A percentile compares a stretch with the other conserved stretches of the same genome.
Conservation (phyloP, 2,329 filamentous ascomycete species). For the Fusarium udum region DNA sequence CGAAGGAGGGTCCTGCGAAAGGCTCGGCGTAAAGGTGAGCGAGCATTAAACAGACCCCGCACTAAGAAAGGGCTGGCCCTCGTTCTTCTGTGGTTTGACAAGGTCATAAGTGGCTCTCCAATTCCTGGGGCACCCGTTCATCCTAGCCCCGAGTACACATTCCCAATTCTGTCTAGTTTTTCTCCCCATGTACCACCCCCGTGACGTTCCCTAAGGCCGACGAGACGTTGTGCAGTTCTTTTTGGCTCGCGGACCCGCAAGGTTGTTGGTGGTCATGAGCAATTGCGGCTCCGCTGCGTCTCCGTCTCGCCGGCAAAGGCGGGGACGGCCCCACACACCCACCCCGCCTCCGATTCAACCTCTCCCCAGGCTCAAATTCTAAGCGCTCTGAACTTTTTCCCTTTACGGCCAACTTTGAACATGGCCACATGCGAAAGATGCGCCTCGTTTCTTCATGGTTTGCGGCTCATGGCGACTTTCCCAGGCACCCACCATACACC, state of each 20-base stretch:
- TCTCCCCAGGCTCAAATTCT: constrained; percentile 9
- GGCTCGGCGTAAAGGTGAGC: constrained; percentile 42
- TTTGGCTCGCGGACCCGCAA: constrained; percentile 43
- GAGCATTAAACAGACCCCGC: constrained; percentile 39
- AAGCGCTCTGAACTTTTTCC: background rate
- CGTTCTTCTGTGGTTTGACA: background rate
- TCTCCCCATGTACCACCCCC: background rate
- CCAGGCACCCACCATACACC: background rate
- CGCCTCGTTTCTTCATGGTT: background rate
- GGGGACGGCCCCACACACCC: constrained; percentile 30
- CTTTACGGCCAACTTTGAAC: background rate
- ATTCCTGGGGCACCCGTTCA: constrained; percentile 35
- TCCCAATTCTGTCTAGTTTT: constrained; percentile 11
- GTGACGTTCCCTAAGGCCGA: constrained; percentile 42
- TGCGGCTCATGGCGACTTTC: background rate
- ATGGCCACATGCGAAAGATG: constrained; percentile 3
- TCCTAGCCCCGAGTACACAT: constrained; percentile 19
- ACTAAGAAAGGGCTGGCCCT: constrained; percentile 13
- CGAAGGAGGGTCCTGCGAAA: constrained; percentile 1
- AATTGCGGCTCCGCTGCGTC: constrained; percentile 45
- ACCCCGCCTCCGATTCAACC: constrained; percentile 15
- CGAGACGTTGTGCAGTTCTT: constrained; percentile 12
- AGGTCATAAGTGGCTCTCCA: constrained; percentile 28
- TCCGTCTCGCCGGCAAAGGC: constrained; percentile 40
- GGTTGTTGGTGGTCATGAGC: constrained; percentile 8